phyloP scores from a whole-genome alignment of 768 basidiomycete species.

The Dacryopinax spathularia region DNA sequence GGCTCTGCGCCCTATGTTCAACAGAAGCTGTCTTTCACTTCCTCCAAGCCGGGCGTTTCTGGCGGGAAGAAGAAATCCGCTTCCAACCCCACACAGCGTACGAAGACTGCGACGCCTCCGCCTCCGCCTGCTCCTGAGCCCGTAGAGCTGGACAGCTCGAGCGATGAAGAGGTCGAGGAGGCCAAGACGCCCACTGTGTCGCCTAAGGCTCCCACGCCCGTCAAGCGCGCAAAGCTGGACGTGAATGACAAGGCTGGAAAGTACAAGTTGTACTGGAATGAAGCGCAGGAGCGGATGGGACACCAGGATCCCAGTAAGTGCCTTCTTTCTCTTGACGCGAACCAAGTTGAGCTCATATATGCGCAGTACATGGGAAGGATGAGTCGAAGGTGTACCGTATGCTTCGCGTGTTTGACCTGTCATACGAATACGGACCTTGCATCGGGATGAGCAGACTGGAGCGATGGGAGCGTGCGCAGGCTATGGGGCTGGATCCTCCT shows the following conservation, averaged over 20 bases:
- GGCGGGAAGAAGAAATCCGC: background rate
- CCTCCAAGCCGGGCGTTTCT: background rate
- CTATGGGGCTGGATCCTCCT: slow-evolving; percentile 68
- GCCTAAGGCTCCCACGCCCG: background rate
- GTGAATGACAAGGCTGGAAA: slow-evolving; percentile 36
- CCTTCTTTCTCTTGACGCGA: background rate
- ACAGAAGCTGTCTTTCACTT: background rate
- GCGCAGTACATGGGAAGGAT: slow-evolving; percentile 47
- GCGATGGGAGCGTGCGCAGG: slow-evolving; percentile 73
- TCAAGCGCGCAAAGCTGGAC: slow-evolving; percentile 23
- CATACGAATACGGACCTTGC: slow-evolving; percentile 70
- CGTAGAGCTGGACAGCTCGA: background rate
- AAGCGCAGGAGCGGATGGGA: slow-evolving; percentile 41
- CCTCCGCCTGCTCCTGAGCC: background rate
- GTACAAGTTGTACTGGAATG: slow-evolving; percentile 39
- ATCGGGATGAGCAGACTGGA: slow-evolving; percentile 66
- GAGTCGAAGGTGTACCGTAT: slow-evolving; percentile 55
- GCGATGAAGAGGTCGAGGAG: background rate
- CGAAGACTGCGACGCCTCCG: background rate
- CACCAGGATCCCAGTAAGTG: slow-evolving; percentile 45
- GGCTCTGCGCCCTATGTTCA: background rate
- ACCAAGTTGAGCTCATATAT: background rate
- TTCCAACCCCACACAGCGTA: background rate
- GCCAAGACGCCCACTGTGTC: background rate
- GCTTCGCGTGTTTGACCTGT: slow-evolving; percentile 67